phyloP scores from a whole-genome alignment of 75 land plant species.

The Selaginella tamariscina region DNA sequence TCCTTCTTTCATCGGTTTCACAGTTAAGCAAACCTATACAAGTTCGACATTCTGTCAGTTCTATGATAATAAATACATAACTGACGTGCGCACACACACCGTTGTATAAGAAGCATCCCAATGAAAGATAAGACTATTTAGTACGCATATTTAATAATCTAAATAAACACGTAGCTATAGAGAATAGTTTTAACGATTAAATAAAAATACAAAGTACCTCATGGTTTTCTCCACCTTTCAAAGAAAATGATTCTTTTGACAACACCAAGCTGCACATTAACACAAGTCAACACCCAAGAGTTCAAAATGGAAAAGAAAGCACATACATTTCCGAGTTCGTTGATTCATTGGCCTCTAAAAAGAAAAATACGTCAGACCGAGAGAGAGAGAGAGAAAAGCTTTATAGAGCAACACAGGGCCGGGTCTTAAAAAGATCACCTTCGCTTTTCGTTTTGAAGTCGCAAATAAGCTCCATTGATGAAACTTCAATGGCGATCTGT shows the following conservation, averaged over 20 bases:
- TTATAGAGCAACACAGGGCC: no score
- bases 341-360: not conserved
- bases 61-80: no score
- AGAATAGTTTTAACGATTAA: not conserved
- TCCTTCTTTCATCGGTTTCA: constrained; percentile 62
- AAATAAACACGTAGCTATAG: no score
- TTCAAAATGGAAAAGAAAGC: not conserved
- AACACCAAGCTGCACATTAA: not conserved
- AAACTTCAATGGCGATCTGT: constrained; percentile 61
- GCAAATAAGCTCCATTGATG: constrained; percentile 57
- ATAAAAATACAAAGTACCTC: constrained; percentile 1
- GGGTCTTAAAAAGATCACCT: constrained; percentile 16
- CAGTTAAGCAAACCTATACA: constrained; percentile 59
- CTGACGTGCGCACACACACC: no score
- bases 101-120: no score
- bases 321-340: not conserved
- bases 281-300: not conserved
- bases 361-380: not conserved
- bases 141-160: no score
- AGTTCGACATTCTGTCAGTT: no score
- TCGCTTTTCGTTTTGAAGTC: constrained; percentile 33
- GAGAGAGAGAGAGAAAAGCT: no score
- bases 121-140: no score
- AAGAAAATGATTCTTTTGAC: constrained; percentile 10
- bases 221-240: constrained; percentile 1